Conservation (phyloP, 805 yeast genomes). For the Suhomyces prunicola region DNA sequence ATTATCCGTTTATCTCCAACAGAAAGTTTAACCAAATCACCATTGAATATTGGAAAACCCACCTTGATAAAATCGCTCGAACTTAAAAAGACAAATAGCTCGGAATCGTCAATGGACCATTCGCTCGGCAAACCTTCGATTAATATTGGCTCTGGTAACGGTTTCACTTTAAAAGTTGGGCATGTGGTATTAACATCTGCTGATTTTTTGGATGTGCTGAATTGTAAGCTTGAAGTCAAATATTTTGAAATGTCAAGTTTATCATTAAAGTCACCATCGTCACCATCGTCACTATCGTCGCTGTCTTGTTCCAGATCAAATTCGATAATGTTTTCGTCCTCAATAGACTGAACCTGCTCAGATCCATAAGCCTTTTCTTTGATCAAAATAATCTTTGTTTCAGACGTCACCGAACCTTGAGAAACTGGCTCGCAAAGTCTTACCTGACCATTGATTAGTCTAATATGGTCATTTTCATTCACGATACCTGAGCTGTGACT, state of each 20-base stretch:
- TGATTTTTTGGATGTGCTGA: constrained; percentile 8
- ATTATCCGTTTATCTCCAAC: constrained; percentile 14
- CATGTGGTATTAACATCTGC: not conserved
- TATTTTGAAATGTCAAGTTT: constrained; percentile 31
- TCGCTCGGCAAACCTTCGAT: constrained; percentile 20
- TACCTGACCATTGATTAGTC: constrained; percentile 48
- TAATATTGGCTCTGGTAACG: constrained; percentile 28
- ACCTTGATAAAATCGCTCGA: constrained; percentile 47
- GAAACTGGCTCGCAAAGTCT: constrained; percentile 68
- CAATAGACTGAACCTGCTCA: constrained; percentile 4
- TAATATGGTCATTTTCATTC: constrained; percentile 41
- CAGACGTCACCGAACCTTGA: constrained; percentile 54
- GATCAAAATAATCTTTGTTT: constrained; percentile 56
- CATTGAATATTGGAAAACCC: constrained; percentile 63
- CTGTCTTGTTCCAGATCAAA: constrained; percentile 4
- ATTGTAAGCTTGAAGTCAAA: constrained; percentile 26
- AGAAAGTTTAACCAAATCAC: constrained; percentile 53
- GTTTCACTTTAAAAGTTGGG: constrained; percentile 20
- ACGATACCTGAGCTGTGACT: constrained; percentile 23
- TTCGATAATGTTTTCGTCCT: constrained; percentile 1
- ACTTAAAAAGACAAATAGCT: constrained; percentile 40
- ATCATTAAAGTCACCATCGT: constrained; percentile 1
- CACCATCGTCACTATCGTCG: not conserved
- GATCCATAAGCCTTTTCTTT: constrained; percentile 19
- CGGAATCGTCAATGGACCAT: constrained; percentile 34